phyloP scores from a whole-genome alignment of 1,284 basidiomycete genomes.

The Cutaneotrichosporon sp. region DNA sequence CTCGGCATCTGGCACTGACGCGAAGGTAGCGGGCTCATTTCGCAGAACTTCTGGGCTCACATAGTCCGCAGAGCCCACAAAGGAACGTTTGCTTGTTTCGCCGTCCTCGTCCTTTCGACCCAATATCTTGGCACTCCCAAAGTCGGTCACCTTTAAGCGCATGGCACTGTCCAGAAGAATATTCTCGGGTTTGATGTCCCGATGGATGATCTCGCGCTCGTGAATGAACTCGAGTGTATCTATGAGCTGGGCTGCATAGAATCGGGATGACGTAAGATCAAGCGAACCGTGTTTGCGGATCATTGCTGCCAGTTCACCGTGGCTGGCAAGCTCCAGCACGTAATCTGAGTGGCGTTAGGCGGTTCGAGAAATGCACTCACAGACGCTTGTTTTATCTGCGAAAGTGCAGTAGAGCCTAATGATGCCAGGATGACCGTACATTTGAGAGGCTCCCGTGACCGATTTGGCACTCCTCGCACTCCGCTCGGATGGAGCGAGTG shows the following conservation, averaged over 20 bases:
- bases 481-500: conserved; percentile 34
- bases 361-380: conserved; percentile 62
- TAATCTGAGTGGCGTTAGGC: conserved; percentile 62
- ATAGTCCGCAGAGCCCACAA: conserved; percentile 96
- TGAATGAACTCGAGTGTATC: conserved; percentile 89
- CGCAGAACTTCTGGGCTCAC: conserved; percentile 87
- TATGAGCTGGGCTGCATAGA: conserved; percentile 81
- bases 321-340: conserved; percentile 80
- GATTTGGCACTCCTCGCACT: conserved; percentile 30
- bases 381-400: conserved; percentile 75
- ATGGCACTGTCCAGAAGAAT: conserved; percentile 77
- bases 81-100: conserved; percentile 56
- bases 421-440: conserved; percentile 67
- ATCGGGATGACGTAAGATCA: conserved; percentile 65
- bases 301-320: conserved; percentile 78
- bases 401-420: conserved; percentile 76
- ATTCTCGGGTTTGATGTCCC: conserved; percentile 85
- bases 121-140: conserved; percentile 89
- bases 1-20: conserved; percentile 21
- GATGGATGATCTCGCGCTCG: conserved; percentile 76
- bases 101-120: conserved; percentile 51
- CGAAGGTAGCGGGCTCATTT: conserved; percentile 55
- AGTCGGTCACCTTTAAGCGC: conserved; percentile 92
- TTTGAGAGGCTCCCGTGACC: background rate
- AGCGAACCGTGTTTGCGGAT: conserved; percentile 76